Base-by-base conservation (phyloP, 2,329 filamentous ascomycete species). In the Pseudogymnoascus sp. region DNA sequence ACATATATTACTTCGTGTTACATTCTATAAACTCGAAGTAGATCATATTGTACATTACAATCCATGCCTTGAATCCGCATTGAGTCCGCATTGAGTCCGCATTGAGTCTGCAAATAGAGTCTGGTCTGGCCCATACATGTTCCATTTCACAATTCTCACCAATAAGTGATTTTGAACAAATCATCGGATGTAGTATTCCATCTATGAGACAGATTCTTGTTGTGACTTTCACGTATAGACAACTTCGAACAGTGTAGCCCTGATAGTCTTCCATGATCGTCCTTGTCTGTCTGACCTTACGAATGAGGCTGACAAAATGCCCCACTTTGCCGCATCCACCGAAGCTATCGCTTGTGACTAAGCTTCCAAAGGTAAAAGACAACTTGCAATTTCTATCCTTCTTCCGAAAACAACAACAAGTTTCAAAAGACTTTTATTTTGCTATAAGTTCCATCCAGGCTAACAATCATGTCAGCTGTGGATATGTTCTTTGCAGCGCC, bases 401-500 rank as follows among this genome's bases (percentile, higher is more conserved):
- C 50, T 33, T 56, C 29, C 50, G 10, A 56, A 56, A 56, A 56
- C 50, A 56, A 13, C 50, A 56, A 56, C 50, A 56, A 56, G 50
- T 33, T 56, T 29, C 29, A 56, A 56, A 56, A 56, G n/a, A 33
- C 21, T 56, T 56, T 33, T 56, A 13, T 31, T 33, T 56, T 56
- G 50, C 50, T 56, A 56, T 56, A 56, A 6, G 29, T 56, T 56
- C 50, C 50, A 56, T 33, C 29, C 50, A 33, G 31, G 50, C 50
- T 56, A 56, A 60, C 64, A 64, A 69, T 64, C 62, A 73, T 72
- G 71, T 73, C 72, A 71, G 68, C 63, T 72, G 60, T 70, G 81
- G 84, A 87, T 75, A 77, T 79, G 67, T 88, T 87, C 73, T 87
- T 84, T 83, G 79, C 81, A 68, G 81, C 84, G 69, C 86, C 86